These are phyloP conservation scores for Metarhizium album DNA, from an alignment of 2,329 filamentous ascomycete genomes.

Conservation along the genomic window DNA sequence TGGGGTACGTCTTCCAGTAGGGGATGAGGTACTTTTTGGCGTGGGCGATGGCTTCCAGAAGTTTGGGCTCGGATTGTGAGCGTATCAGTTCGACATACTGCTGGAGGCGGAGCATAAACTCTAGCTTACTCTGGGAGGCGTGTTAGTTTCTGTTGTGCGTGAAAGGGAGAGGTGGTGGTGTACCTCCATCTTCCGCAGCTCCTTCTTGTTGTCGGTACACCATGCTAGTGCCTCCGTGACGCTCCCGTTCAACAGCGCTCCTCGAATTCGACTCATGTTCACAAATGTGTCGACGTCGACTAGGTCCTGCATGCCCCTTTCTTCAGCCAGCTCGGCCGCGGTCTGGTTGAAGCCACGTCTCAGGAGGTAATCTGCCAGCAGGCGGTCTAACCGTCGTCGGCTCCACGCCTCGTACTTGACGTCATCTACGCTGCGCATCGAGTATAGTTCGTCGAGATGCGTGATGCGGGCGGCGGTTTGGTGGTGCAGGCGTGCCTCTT, in stretches of 20 bases:
- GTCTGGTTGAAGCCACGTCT: conserved; percentile 72
- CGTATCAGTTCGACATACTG: conserved; percentile 90
- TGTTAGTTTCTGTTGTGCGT: conserved; percentile 2
- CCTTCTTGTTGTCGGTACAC: conserved; percentile 90
- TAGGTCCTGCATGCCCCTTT: conserved; percentile 66
- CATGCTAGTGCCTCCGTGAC: conserved; percentile 74
- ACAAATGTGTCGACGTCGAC: conserved; percentile 86
- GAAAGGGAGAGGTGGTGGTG: conserved; percentile 15
- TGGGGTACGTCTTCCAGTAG: conserved; percentile 56
- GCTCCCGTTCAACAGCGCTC: conserved; percentile 58
- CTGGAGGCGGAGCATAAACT: conserved; percentile 87
- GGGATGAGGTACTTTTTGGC: conserved; percentile 71
- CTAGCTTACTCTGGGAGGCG: conserved; percentile 58
- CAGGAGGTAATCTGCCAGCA: conserved; percentile 88
- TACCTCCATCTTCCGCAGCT: conserved; percentile 77
- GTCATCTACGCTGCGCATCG: conserved; percentile 72
- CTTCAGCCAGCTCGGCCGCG: conserved; percentile 62
- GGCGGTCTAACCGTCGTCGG: conserved; percentile 64
- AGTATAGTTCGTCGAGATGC: conserved; percentile 72
- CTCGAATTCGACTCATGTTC: conserved; percentile 66
- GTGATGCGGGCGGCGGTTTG: conserved; percentile 66
- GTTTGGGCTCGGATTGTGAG: conserved; percentile 49
- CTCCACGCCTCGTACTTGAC: conserved; percentile 93
- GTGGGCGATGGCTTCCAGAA: conserved; percentile 68
- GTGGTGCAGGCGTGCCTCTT: conserved; percentile 66